These are phyloP conservation scores for Nothophaeocryptopus gaeumannii DNA, from an alignment of 2,329 filamentous ascomycete genomes.

Conservation along the genomic window DNA sequence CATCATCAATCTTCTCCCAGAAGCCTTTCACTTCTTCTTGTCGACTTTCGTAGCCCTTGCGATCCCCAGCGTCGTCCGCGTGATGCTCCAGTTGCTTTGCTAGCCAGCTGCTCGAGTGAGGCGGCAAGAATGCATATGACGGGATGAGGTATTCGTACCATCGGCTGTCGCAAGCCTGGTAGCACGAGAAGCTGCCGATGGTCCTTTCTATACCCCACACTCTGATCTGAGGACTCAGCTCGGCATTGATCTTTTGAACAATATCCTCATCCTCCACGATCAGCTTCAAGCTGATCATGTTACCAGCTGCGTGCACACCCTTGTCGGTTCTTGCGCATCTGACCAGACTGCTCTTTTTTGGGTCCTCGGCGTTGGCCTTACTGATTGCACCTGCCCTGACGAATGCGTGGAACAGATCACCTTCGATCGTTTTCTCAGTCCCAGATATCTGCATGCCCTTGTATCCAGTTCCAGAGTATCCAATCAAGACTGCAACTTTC, in stretches of 20 bases:
- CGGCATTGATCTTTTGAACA: slow-evolving; percentile 84
- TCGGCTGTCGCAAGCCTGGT: slow-evolving; percentile 88
- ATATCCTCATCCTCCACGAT: slow-evolving; percentile 90
- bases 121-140: slow-evolving; percentile 86
- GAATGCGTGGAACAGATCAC: slow-evolving; percentile 89
- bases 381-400: slow-evolving; percentile 89
- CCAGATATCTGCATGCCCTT: slow-evolving; percentile 84
- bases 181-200: slow-evolving; percentile 88
- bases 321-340: slow-evolving; percentile 96
- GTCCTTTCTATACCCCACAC: slow-evolving; percentile 92
- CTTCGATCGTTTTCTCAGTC: slow-evolving; percentile 83
- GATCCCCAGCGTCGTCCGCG: slow-evolving; percentile 68
- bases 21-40: slow-evolving; percentile 77
- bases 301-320: slow-evolving; percentile 92
- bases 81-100: slow-evolving; percentile 78
- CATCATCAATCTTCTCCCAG: slow-evolving; percentile 80
- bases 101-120: slow-evolving; percentile 82
- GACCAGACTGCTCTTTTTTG: slow-evolving; percentile 91
- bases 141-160: slow-evolving; percentile 98
- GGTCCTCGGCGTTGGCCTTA: slow-evolving; percentile 94
- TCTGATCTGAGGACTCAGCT: slow-evolving; percentile 82
- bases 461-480: slow-evolving; percentile 94
- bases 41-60: slow-evolving; percentile 64
- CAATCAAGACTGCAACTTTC: slow-evolving; percentile 93
- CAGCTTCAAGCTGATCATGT: slow-evolving; percentile 90